Evolutionary conservation across 306 rosid genomes (phyloP), one percentile per base, ranked within the genome.

Genomic region (Cucurbita maxima): DNA sequence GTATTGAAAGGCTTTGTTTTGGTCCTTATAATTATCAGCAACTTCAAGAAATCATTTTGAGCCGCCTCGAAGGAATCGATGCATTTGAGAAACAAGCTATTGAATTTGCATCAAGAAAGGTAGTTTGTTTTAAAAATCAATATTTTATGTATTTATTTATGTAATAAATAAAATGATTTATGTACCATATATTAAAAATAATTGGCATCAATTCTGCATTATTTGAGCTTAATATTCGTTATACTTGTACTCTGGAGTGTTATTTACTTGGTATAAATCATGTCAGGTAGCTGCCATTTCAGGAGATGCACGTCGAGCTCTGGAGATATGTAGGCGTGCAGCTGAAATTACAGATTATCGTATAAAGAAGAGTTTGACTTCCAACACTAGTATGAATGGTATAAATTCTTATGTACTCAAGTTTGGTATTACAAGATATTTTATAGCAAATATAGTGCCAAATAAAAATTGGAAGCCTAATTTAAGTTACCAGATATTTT

Each of bases 251-350:
- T 63, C 30, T 76, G 55, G 58, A 37, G 19, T 60, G 50, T 40
- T 76, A 45, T 78, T 37, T 30, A 66, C 52, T 53, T 64, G 63
- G 64, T 76, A 36, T 59, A 72, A 59, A 63, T 76, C 54, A 75
- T 57, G 86, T 66, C 83, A 90, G 98, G 98, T 94, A 45, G 97
- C 96, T 79, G 97, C 96, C 12, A 87, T 94, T 73, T 90, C 98
- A 14, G 98, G 98, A 77, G 98, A 93, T 82, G 98, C 98, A 30
- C 96, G 97, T 1, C 95, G 98, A 78, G 97, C 97, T 74, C 72
- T 90, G 72, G 98, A 90, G 82, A 94, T 94, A 76, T 94, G 97
- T 79, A 83, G 92, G 81, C 89, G 96, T 71, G 98, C 97, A 4
- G 97, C 98, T 70, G 98, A 94, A 86, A 87, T 94, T 72, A 85